A percentile compares a stretch with the other conserved stretches of the same genome.
phyloP scores from a whole-genome alignment of 805 yeast species.

The Tetrapisispora nanseiensis region DNA sequence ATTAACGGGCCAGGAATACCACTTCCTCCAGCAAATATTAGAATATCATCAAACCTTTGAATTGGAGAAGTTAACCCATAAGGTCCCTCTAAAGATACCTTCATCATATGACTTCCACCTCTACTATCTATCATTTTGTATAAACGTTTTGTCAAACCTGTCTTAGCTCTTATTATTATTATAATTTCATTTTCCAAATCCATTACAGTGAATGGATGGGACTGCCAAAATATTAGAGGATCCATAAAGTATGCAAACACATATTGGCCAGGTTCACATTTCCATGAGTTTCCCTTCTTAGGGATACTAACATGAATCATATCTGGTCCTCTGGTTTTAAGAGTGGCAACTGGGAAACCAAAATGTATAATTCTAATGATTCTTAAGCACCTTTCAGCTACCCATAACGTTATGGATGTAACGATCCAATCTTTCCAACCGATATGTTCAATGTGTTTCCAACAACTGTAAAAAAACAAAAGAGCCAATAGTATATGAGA shows the following conservation, averaged over 20 bases:
- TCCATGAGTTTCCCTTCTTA: slow-evolving; percentile 23
- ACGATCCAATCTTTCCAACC: slow-evolving; percentile 37
- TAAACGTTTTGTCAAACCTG: slow-evolving; percentile 36
- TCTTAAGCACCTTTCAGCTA: slow-evolving; percentile 33
- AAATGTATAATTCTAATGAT: slow-evolving; percentile 24
- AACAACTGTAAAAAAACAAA: slow-evolving; percentile 35
- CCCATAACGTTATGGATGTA: slow-evolving; percentile 34
- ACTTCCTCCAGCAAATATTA: slow-evolving; percentile 63
- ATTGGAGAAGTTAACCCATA: slow-evolving; percentile 49
- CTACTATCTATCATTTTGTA: slow-evolving; percentile 24
- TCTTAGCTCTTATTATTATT: slow-evolving; percentile 37
- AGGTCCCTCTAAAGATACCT: slow-evolving; percentile 53
- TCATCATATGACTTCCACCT: slow-evolving; percentile 24
- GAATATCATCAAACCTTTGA: slow-evolving; percentile 41
- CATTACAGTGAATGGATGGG: slow-evolving; percentile 48
- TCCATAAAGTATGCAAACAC: slow-evolving; percentile 40
- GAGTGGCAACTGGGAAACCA: slow-evolving; percentile 13
- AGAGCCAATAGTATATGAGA: slow-evolving; percentile 35
- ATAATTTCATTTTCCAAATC: slow-evolving; percentile 32
- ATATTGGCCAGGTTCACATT: slow-evolving; percentile 36
- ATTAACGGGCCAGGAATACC: slow-evolving; percentile 58
- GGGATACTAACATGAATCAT: slow-evolving; percentile 15
- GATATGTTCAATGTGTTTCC: slow-evolving; percentile 38
- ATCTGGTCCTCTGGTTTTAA: slow-evolving; percentile 13
- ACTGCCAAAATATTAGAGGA: slow-evolving; percentile 42